Evolutionary conservation across 208 protist species (phyloP).

Genomic region (Vickermania ingenoplastis): DNA sequence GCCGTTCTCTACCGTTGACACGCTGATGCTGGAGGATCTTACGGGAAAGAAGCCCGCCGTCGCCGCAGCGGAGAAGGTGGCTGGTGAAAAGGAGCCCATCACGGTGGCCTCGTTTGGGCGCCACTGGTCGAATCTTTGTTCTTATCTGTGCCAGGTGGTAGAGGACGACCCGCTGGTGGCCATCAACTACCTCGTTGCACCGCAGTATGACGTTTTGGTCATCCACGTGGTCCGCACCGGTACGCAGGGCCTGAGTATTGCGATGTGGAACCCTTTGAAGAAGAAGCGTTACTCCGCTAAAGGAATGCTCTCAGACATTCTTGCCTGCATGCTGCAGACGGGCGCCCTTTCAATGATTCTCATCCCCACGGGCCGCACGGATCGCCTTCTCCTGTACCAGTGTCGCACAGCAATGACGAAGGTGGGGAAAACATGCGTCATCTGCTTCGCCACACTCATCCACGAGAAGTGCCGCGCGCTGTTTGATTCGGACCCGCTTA

Average conservation of each 20-base stretch:
- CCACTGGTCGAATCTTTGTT: constrained; percentile 55
- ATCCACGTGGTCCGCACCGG: constrained; percentile 78
- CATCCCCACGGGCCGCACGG: constrained; percentile 75
- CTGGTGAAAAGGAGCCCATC: constrained; percentile 7
- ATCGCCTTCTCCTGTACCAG: constrained; percentile 63
- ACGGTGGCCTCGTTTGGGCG: constrained; percentile 33
- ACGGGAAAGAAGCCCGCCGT: constrained; percentile 17
- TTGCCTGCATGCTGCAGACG: constrained; percentile 56
- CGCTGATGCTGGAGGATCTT: constrained; percentile 26
- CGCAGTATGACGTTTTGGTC: constrained; percentile 53
- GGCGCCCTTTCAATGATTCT: constrained; percentile 56
- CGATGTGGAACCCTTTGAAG: constrained; percentile 45
- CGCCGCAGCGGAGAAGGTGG: constrained; percentile 4
- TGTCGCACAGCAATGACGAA: constrained; percentile 68
- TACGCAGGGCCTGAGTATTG: constrained; percentile 55
- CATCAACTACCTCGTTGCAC: constrained; percentile 33
- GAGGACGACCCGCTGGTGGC: constrained; percentile 44
- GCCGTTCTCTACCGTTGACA: constrained; percentile 53
- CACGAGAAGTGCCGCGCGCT: constrained; percentile 39
- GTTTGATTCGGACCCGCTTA: constrained; percentile 58
- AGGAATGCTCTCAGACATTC: constrained; percentile 79
- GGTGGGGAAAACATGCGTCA: constrained; percentile 29
- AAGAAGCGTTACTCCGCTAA: constrained; percentile 47
- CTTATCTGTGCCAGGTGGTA: constrained; percentile 35
- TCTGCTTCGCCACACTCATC: constrained; percentile 68